phyloP scores from a whole-genome alignment of 495 filamentous ascomycete genomes.

The Daldinia decipiens region DNA sequence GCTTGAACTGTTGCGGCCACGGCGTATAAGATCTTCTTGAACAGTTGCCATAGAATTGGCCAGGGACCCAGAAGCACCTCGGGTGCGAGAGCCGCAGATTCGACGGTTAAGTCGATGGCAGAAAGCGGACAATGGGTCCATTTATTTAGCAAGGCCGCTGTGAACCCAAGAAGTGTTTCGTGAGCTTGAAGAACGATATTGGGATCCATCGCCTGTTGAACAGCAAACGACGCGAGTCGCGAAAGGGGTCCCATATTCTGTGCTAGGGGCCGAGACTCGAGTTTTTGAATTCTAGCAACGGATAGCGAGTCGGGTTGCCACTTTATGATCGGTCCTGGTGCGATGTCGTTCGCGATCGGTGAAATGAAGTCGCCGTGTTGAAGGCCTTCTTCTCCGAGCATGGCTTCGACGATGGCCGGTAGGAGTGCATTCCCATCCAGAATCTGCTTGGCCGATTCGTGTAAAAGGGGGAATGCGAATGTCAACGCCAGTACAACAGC shows the following conservation, averaged over 20 bases:
- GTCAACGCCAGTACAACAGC: constrained; percentile 79
- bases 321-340: constrained; percentile 71
- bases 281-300: constrained; percentile 63
- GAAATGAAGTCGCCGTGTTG: constrained; percentile 84
- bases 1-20: constrained; percentile 80
- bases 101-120: constrained; percentile 81
- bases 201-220: constrained; percentile 71
- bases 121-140: constrained; percentile 90
- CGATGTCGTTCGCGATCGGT: constrained; percentile 79
- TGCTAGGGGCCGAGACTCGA: constrained; percentile 75
- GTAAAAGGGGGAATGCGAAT: constrained; percentile 80
- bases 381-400: constrained; percentile 77
- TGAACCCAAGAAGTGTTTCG: constrained; percentile 78
- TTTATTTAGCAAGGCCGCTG: constrained; percentile 74
- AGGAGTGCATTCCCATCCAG: constrained; percentile 82
- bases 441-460: constrained; percentile 61
- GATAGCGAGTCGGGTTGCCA: constrained; percentile 74
- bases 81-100: constrained; percentile 71
- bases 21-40: constrained; percentile 83
- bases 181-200: constrained; percentile 70
- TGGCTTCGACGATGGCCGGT: constrained; percentile 72
- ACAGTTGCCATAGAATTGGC: constrained; percentile 80
- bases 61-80: constrained; percentile 77
- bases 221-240: constrained; percentile 75
- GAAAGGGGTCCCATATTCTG: constrained; percentile 82